Evolutionary conservation across 352 stramenopile species (phyloP).

Genomic region (Pythium oligandrum): DNA sequence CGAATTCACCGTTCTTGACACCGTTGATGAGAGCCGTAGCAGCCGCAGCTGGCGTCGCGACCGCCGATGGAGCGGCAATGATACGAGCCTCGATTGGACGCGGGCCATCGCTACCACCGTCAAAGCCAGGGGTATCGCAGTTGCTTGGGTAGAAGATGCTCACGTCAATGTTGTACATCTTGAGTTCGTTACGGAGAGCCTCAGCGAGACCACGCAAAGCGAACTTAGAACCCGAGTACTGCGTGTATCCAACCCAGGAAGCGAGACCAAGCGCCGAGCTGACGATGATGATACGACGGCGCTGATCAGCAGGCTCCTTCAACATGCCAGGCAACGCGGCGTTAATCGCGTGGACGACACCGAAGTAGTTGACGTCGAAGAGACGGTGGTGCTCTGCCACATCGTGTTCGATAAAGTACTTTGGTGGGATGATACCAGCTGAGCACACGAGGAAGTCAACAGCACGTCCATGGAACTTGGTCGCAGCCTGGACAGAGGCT

Average conservation of each 20-base stretch:
- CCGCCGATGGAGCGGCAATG: constrained; percentile 32
- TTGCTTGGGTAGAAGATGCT: constrained; percentile 41
- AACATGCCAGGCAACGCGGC: constrained; percentile 40
- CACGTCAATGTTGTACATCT: constrained; percentile 32
- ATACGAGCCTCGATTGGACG: constrained; percentile 33
- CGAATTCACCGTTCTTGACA: constrained; percentile 35
- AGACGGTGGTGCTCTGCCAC: constrained; percentile 26
- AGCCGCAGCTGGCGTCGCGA: constrained; percentile 22
- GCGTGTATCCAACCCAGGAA: constrained; percentile 36
- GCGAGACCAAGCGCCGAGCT: constrained; percentile 41
- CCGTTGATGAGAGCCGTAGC: constrained; percentile 33
- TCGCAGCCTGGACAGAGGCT: constrained; percentile 32
- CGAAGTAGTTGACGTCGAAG: constrained; percentile 69
- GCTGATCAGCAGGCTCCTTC: not conserved
- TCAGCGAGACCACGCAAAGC: constrained; percentile 54
- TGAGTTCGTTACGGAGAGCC: constrained; percentile 41
- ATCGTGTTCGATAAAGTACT: constrained; percentile 55
- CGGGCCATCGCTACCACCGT: constrained; percentile 25
- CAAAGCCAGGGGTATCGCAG: constrained; percentile 38
- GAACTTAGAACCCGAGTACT: constrained; percentile 45
- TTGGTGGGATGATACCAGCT: constrained; percentile 32
- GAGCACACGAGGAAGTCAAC: constrained; percentile 50
- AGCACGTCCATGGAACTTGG: constrained; percentile 31
- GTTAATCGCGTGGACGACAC: constrained; percentile 35
- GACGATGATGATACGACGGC: constrained; percentile 37